Evolutionary conservation across 2,329 filamentous ascomycete species (phyloP).

Genomic region (Colletotrichum eleusines): DNA sequence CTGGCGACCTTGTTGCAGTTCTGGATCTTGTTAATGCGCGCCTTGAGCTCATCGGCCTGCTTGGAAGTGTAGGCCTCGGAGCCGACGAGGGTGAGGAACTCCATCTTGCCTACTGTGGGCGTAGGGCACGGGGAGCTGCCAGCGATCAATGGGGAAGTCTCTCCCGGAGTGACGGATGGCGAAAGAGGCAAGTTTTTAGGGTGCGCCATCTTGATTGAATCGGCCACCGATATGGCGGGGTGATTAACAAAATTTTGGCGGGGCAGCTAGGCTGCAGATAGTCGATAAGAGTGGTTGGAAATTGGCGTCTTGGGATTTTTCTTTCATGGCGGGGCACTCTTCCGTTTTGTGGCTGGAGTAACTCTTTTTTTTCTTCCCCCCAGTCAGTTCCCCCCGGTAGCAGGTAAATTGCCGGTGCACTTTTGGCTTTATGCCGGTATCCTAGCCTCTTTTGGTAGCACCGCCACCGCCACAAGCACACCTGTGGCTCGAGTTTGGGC

Average conservation of each 20-base stretch:
- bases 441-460: too few relatives aligned
- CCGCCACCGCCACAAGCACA: too few relatives aligned
- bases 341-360: conserved; percentile 39
- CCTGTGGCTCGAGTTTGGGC: too few relatives aligned
- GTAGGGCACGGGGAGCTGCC: conserved; percentile 41
- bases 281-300: conserved; percentile 37
- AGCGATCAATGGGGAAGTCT: conserved; percentile 40
- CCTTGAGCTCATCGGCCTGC: conserved; percentile 58
- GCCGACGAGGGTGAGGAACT: conserved; percentile 52
- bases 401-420: too few relatives aligned
- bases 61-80: conserved; percentile 63
- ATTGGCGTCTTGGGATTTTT: conserved; percentile 19
- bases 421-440: too few relatives aligned
- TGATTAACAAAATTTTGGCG: conserved; percentile 40
- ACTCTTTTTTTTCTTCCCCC: background rate
- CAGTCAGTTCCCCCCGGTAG: background rate
- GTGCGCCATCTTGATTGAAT: conserved; percentile 36
- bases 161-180: conserved; percentile 31
- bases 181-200: conserved; percentile 36
- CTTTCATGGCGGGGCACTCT: conserved; percentile 34
- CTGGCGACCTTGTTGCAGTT: conserved; percentile 53
- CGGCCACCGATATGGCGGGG: conserved; percentile 37
- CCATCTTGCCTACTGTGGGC: conserved; percentile 42
- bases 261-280: conserved; percentile 35
- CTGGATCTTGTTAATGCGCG: conserved; percentile 57